Evolutionary conservation across 176 grass and related monocot genomes (phyloP), one percentile per base, ranked within the genome.

Genomic region (Pontederia crassipes): DNA sequence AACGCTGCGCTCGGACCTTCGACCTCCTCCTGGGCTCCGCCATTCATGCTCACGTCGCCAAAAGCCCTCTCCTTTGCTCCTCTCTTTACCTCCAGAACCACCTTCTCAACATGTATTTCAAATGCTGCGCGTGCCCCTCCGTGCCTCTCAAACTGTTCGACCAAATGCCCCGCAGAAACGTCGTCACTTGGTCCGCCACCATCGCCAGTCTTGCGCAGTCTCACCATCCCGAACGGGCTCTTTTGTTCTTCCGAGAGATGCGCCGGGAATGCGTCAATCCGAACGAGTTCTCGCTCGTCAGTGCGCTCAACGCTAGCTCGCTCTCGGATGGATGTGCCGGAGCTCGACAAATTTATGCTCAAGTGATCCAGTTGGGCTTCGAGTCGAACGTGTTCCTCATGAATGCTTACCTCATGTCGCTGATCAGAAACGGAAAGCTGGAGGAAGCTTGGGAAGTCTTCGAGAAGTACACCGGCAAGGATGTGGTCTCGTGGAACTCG

Each of bases 401-500:
- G 55, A 89, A 89, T 55, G 75, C 86, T 47, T 85, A 85, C 29
- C 81, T 89, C 50, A 66, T 62, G 0, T 64, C 82, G 1, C 73
- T 76, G 78, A 80, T 85, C 17, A 79, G 82, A 3, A 70, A 64
- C 8, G 75, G 65, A 40, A 70, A 63, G 17, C 66, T 82, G 10
- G 72, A 11, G 9, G 64, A 79, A 62, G 78, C 82, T 3, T 54
- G 46, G 28, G 59, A 28, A 59, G 10, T 85, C 67, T 85, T 89
- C 18, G 72, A 75, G 13, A 58, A 46, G 1, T 45, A 54, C 10
- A 6, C 9, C 13, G 17, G 0, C 54, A 73, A 49, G 15, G 81
- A 89, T 70, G 59, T 55, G 46, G 82, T 85, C 15, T 76, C 79
- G 1, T 89, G 86, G 82, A 89, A 89, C 82, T 79, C 78, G 14